Base-by-base conservation (phyloP, 108 stramenopile species). In the Skeletonema menzelii region DNA sequence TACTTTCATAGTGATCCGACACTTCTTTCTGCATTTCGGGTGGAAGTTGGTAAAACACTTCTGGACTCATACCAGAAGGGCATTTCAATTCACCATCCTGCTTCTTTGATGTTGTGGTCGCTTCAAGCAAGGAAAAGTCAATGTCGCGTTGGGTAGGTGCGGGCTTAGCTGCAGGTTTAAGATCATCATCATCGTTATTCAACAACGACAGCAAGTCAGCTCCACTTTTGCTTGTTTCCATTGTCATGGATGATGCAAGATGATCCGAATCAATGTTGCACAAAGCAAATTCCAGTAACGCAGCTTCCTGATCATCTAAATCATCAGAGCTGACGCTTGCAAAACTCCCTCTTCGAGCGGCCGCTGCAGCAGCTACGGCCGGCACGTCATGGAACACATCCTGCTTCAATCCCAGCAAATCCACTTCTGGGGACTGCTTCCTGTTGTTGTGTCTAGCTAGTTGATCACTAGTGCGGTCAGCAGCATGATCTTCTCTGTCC, bases 61-160 rank as follows among this genome's bases (percentile, higher is more conserved):
- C 75, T 11, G 68, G 68, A 56, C 63, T 69, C 75, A 76, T 76
- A 5, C 75, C 75, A 0, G 24, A 68, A 13, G 75, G 75, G 69
- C 75, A 76, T 47, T 63, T 35, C 12, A 55, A 57, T 46, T 63
- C 49, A 10, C 35, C 27, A 0, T 12, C 37, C 38, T 55, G 19
- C 19, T 44, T 27, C 32, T 42, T 37, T 13, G 22, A 17, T 17
- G 11, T 8, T 3, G 22, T 58, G 24, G 59, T 17, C 15, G 30
- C 13, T 35, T 63, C 62, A 38, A 63, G 42, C n/a, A 63, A 63
- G 13, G 62, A 35, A 14, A 63, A 38, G 37, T 63, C 62, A 38
- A 63, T 63, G 17, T 35, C 24, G 1, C 8, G 14, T 35, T 63
- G 62, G n/a, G 32, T 61, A 17, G 10, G 13, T 17, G 5, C 28